phyloP scores from a whole-genome alignment of 805 yeast genomes.

The Starmerella etchellsii region DNA sequence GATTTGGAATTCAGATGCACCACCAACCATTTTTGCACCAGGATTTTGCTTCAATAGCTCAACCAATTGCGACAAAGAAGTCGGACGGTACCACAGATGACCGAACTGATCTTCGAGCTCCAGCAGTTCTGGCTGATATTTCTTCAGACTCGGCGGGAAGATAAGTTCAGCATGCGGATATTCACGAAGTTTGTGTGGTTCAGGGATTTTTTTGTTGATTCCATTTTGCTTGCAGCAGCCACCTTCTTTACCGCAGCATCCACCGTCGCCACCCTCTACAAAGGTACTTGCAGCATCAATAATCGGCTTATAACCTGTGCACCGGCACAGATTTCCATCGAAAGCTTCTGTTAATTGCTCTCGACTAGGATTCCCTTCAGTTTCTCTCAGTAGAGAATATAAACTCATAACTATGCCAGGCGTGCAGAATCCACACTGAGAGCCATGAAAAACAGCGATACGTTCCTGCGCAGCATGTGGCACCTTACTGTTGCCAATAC shows the following conservation, averaged over 20 bases:
- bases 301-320: slow-evolving; percentile 41
- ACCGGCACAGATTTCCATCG: slow-evolving; percentile 38
- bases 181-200: slow-evolving; percentile 23
- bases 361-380: slow-evolving; percentile 30
- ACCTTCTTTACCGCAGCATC: neutral
- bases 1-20: slow-evolving; percentile 38
- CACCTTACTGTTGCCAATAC: slow-evolving; percentile 31
- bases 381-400: slow-evolving; percentile 32
- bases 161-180: slow-evolving; percentile 32
- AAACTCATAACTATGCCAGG: slow-evolving; percentile 41
- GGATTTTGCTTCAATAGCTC: slow-evolving; percentile 29
- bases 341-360: slow-evolving; percentile 34
- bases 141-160: slow-evolving; percentile 31
- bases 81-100: slow-evolving; percentile 36
- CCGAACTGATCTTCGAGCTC: slow-evolving; percentile 30
- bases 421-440: slow-evolving; percentile 41
- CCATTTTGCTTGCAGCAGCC: neutral
- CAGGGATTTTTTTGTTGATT: neutral
- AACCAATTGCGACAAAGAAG: slow-evolving; percentile 30
- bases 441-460: slow-evolving; percentile 37
- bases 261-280: slow-evolving; percentile 15
- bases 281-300: slow-evolving; percentile 37
- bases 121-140: slow-evolving; percentile 23
- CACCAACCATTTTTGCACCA: slow-evolving; percentile 32
- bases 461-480: slow-evolving; percentile 41